Evolutionary conservation across 2,329 filamentous ascomycete genomes (phyloP), one percentile per base, ranked within the genome.

Genomic region (Cryphonectria japonica): DNA sequence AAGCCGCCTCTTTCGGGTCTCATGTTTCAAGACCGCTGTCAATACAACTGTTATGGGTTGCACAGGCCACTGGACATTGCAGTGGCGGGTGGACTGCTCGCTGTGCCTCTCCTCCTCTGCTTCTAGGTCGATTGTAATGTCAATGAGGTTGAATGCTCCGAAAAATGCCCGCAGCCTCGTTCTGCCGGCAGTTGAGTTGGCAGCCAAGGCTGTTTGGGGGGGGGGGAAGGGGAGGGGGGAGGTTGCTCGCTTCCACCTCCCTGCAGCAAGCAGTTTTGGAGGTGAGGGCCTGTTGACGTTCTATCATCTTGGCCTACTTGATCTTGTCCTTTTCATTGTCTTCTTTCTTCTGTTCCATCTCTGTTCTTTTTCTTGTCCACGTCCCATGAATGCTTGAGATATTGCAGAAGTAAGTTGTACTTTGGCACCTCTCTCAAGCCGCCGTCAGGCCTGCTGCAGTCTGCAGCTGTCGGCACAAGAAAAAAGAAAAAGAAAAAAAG

Each of bases 181-280:
- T 65, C 63, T 52, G 67, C 67, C 46, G 67, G 67, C 43, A 63
- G 60, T 69, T 69, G 59, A 57, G 60, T 69, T 69, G 59, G 29
- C 54, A 60, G 54, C 54, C 29, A 43, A 43, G 39, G 52, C 54
- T 54, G 37, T 39, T 6, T n/a, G 19, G 22, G 46, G 14, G 46
- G 22, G 9, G 19, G 46, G 16, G 19, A 19, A 19, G 14, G 46
- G 46, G 7, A 22, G 46, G 16, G 46, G 46, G 50, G 37, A 6
- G 50, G n/a, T 39, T 34, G 34, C 37, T 39, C 11, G 22, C 34
- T 59, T 59, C 9, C 9, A 43, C 16, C 65, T 26, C 46, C 65
- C 46, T 66, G 64, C 34, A 29, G 50, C 14, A 54, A 13, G 43
- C 16, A n/a, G 46, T 11, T 7, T 50, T 50, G 22, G 22, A 54